These are phyloP conservation scores for Leishmania arabica DNA, from an alignment of 208 protist species.

Conservation along the genomic window DNA sequence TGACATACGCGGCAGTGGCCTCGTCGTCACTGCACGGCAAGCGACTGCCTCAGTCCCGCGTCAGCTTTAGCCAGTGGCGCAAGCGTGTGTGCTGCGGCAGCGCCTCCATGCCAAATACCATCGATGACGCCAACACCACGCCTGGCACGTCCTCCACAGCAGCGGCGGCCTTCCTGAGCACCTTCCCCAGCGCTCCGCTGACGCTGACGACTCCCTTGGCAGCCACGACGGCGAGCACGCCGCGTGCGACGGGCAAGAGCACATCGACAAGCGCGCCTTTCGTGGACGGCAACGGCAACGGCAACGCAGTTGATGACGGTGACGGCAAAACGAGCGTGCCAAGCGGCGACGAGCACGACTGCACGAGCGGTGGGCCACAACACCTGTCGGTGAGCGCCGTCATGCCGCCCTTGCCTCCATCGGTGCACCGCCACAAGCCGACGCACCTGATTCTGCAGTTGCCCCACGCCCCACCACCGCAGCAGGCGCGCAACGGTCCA, in stretches of 20 bases:
- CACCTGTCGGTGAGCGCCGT: not conserved
- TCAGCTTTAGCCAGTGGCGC: slow-evolving; percentile 26
- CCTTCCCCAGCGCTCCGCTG: slow-evolving; percentile 8
- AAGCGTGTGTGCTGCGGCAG: slow-evolving; percentile 1
- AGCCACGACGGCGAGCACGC: not conserved
- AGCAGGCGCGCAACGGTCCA: not conserved
- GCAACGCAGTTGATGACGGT: not conserved
- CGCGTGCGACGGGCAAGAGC: not conserved
- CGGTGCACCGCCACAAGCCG: slow-evolving; percentile 24
- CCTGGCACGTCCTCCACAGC: not conserved
- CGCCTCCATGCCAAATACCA: slow-evolving; percentile 3
- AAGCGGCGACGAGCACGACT: not conserved
- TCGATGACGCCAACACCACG: not conserved
- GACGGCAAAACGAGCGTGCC: not conserved
- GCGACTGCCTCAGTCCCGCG: slow-evolving; percentile 29
- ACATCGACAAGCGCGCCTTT: not conserved
- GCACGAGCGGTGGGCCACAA: not conserved
- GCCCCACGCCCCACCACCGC: not conserved
- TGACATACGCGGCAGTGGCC: slow-evolving; percentile 24
- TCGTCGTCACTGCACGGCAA: slow-evolving; percentile 19
- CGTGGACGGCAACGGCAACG: not conserved
- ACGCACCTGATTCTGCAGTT: slow-evolving; percentile 24
- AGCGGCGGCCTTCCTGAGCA: not conserved
- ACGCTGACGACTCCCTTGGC: not conserved
- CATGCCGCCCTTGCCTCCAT: slow-evolving; percentile 28